Base-by-base conservation (phyloP, 2,329 filamentous ascomycete species). In the Gnomoniopsis sp. region DNA sequence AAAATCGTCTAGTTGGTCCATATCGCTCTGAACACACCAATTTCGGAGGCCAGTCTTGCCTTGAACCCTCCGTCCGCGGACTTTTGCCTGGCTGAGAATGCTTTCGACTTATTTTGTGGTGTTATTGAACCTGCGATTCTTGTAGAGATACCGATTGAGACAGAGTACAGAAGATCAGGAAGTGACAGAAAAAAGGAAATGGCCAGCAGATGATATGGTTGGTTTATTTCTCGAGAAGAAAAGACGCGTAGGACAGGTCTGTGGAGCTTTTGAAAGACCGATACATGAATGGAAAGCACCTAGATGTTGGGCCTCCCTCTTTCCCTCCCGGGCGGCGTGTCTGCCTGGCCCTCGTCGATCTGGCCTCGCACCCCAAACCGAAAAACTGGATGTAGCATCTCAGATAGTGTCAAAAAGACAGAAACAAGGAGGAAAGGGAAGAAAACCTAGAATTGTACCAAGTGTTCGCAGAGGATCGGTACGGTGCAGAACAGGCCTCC, bases 221-320 rank as follows among this genome's bases (percentile, higher is more conserved):
- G 12, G 36, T 3, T n/a, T 14, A 38, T 38, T 38, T n/a, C 8
- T 30, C 6, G 36, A 38, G 36, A 38, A 14, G 4, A 3, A 38
- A 11, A 38, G 12, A 6, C 14, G 36, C 8, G 26, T 4, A 30
- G 26, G 26, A 38, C 3, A 6, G 12, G 36, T n/a, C 4, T 14
- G 36, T 14, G 6, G 36, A 38, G 36, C 36, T 14, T 14, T 3
- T 15, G 17, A 3, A 38, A 14, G 11, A 7, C 3, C 12, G 36
- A 38, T 38, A 14, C 12, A 38, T 11, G 36, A 11, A 6, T 11
- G 36, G 36, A 6, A 38, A 38, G 36, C 36, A 38, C 36, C 36
- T 3, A 48, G 44, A 6, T n/a, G n/a, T 8, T 30, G 26, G 26
- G 26, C 26, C 26, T 30, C 4, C 44, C 64, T 76, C 36, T 11